A percentile compares a stretch with the other conserved stretches of the same genome.
phyloP scores from a whole-genome alignment of 208 protist species.

The Crithidia fasciculata region DNA sequence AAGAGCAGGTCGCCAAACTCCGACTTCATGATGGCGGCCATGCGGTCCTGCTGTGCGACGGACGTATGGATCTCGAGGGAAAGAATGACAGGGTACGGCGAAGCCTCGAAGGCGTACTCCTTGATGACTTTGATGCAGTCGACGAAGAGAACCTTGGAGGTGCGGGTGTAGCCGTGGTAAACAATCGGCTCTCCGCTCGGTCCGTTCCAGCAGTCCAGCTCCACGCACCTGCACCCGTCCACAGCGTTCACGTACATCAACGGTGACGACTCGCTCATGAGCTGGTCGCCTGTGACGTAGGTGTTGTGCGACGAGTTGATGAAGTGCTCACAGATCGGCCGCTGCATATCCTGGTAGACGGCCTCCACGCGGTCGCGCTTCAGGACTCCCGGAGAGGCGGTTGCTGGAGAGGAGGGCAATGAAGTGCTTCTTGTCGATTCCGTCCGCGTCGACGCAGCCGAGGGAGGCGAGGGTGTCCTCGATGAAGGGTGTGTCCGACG shows the following conservation, averaged over 20 bases:
- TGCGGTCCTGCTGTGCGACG: constrained; percentile 63
- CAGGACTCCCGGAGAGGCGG: constrained; percentile 30
- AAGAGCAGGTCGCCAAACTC: constrained; percentile 66
- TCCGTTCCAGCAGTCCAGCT: constrained; percentile 89
- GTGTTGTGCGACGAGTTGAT: constrained; percentile 96
- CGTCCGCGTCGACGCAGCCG: constrained; percentile 33
- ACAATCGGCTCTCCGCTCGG: constrained; percentile 71
- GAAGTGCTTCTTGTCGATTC: constrained; percentile 40
- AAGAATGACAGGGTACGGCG: constrained; percentile 80
- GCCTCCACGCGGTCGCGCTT: constrained; percentile 21
- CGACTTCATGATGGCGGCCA: constrained; percentile 68
- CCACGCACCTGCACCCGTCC: constrained; percentile 83
- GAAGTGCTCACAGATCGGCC: constrained; percentile 87
- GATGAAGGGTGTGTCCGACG: constrained; percentile 23
- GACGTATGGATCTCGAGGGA: constrained; percentile 83
- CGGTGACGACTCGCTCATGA: constrained; percentile 58
- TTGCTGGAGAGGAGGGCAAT: constrained; percentile 40
- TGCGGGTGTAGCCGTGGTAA: constrained; percentile 85
- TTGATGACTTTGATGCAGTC: constrained; percentile 67
- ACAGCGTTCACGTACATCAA: constrained; percentile 77
- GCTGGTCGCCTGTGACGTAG: constrained; percentile 95
- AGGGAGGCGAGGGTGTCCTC: constrained; percentile 39
- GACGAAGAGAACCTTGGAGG: constrained; percentile 70
- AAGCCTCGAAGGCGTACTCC: constrained; percentile 66
- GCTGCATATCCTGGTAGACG: constrained; percentile 79